phyloP scores from a whole-genome alignment of 345 rosid genomes.

The Boechera stricta region DNA sequence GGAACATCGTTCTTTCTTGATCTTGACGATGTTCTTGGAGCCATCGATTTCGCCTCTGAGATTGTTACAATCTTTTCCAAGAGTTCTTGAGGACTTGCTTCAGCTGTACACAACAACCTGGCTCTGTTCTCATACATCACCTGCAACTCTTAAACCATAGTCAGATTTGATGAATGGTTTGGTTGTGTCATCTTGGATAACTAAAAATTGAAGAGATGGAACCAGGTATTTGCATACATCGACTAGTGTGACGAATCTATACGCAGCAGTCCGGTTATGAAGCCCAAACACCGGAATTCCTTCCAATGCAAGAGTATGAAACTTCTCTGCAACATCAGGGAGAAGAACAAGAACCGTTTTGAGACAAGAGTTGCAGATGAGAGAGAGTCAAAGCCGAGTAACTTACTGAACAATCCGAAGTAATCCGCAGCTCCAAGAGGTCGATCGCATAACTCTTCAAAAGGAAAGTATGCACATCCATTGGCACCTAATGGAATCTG shows the following conservation, averaged over 20 bases:
- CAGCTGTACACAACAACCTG: constrained; percentile 85
- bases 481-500: constrained; percentile 86
- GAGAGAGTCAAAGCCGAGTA: constrained; percentile 2
- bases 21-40: constrained; percentile 88
- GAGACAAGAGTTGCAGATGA: constrained; percentile 15
- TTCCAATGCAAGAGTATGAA: constrained; percentile 90
- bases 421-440: constrained; percentile 99
- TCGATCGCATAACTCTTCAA: constrained; percentile 85
- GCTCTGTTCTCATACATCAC: constrained; percentile 94
- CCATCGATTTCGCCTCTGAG: constrained; percentile 71
- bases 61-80: constrained; percentile 70
- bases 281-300: constrained; percentile 86
- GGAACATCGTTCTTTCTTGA: constrained; percentile 77
- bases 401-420: constrained; percentile 95
- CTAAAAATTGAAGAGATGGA: constrained; percentile 6
- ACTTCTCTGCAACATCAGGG: constrained; percentile 63
- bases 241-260: constrained; percentile 91
- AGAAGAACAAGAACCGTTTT: not conserved
- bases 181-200: constrained; percentile 6
- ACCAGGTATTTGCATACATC: constrained; percentile 60
- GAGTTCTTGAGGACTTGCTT: constrained; percentile 79
- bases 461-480: constrained; percentile 91
- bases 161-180: constrained; percentile 14
- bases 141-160: constrained; percentile 48
- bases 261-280: constrained; percentile 83